phyloP scores from a whole-genome alignment of 192 early-diverging fungal genomes.

The Coemansia sp. region DNA sequence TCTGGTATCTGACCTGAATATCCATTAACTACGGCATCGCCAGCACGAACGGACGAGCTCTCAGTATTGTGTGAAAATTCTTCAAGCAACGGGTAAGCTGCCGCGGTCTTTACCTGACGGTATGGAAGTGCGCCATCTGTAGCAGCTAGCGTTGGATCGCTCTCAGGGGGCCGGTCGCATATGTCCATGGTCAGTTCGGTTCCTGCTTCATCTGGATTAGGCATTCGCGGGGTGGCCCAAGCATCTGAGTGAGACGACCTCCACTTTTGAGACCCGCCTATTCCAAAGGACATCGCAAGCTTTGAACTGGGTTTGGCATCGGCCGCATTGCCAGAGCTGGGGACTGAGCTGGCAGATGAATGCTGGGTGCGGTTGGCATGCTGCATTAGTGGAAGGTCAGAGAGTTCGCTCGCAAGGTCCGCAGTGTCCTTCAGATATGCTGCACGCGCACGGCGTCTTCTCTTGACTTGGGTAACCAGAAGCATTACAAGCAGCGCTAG shows the following conservation, averaged over 20 bases:
- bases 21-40: too few species aligned
- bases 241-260: background rate
- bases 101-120: conserved; percentile 38
- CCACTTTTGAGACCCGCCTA: background rate
- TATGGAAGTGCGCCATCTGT: conserved; percentile 32
- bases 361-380: background rate
- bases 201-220: conserved; percentile 23
- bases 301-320: background rate
- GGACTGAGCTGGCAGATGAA: conserved; percentile 1
- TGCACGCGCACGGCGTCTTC: conserved; percentile 18
- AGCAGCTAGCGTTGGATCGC: conserved; percentile 34
- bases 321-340: background rate
- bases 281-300: conserved; percentile 7
- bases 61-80: conserved; percentile 11
- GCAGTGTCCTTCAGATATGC: conserved; percentile 36
- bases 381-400: conserved; percentile 26
- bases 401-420: conserved; percentile 44
- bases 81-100: conserved; percentile 31
- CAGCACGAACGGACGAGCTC: background rate
- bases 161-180: conserved; percentile 31
- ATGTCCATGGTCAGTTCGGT: conserved; percentile 50
- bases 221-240: conserved; percentile 5
- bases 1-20: too few species aligned
- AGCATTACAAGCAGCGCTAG: conserved; percentile 21
- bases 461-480: conserved; percentile 16